A percentile compares a stretch with the other conserved stretches of the same genome.
Evolutionary conservation across 2,329 filamentous ascomycete genomes (phyloP).

Genomic region (Fusarium pseudocircinatum): DNA sequence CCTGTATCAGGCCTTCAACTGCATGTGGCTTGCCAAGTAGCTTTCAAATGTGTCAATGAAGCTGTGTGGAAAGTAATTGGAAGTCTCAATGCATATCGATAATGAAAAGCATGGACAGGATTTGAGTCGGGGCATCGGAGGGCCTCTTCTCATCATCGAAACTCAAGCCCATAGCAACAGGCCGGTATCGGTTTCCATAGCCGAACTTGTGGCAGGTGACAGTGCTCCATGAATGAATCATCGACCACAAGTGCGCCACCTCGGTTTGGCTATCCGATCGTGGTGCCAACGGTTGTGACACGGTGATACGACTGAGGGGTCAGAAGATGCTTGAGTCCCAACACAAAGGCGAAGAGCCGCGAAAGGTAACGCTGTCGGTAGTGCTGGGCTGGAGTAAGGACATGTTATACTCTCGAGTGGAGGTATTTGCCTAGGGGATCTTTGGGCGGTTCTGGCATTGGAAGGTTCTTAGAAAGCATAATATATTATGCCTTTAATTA

Average conservation of each 20-base stretch:
- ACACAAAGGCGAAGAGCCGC: background rate
- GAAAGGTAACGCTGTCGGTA: background rate
- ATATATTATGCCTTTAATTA: background rate
- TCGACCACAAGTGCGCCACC: background rate
- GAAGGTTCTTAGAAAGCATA: no score
- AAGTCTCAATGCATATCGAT: background rate
- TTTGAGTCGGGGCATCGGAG: background rate
- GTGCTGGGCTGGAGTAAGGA: accelerated
- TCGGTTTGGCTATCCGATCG: background rate
- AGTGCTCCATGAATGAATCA: background rate
- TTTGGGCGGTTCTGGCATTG: no score
- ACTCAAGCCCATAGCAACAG: background rate
- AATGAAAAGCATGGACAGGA: accelerated
- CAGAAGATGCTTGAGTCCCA: background rate
- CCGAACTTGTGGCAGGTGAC: background rate
- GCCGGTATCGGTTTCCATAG: background rate
- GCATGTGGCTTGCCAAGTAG: accelerated
- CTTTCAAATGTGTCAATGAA: accelerated
- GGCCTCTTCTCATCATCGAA: background rate
- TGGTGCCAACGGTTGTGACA: background rate
- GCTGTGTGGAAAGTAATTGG: accelerated
- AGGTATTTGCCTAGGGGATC: no score
- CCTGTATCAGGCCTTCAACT: accelerated
- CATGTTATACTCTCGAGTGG: accelerated
- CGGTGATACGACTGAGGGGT: background rate